Base-by-base conservation (phyloP, 2,329 filamentous ascomycete genomes). In the Diaporthe citriasiana region DNA sequence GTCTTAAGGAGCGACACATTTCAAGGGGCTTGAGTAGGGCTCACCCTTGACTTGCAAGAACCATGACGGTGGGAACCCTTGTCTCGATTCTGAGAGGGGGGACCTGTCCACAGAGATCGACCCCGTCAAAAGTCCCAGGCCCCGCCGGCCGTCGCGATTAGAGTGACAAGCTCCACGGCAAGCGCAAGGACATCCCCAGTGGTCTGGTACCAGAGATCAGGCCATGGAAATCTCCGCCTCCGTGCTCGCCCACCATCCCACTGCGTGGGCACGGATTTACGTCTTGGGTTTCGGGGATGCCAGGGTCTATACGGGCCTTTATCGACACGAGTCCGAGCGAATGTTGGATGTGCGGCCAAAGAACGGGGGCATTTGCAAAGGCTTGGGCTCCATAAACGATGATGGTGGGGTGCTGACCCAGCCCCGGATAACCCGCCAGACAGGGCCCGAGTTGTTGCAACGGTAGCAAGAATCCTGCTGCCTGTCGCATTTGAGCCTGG, bases 101-200 rank as follows among this genome's bases (percentile, higher is more conserved):
- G 35, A n/a, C 73, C 63, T 57, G 57, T 53, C 70, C 35, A 42
- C 35, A 51, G 59, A 65, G 57, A 73, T 73, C 70, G 45, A n/a
- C 25, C 35, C 60, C 50, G 30, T 35, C 47, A n/a, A 35, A 73
- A 42, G 35, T 60, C 59, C 63, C 66, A 55, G 47, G 42, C 50
- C 57, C 45, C 47, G 45, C 30, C 70, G 42, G 56, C 59, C 63
- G 73, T 74, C 70, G 70, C 73, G 70, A 56, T 71, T 63, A 72
- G 50, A 74, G 70, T 74, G 73, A 74, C 51, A 63, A 72, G 42
- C 72, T 63, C 70, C 56, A 71, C 56, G 70, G 70, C 56, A 53
- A 68, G 27, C 19, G 38, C 25, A 53, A 63, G 66, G 68, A 35
- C 27, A 38, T 56, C 35, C 60, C 71, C 51, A 55, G 59, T 38